Base-by-base conservation (phyloP, 495 filamentous ascomycete species). In the Echria macrotheca region DNA sequence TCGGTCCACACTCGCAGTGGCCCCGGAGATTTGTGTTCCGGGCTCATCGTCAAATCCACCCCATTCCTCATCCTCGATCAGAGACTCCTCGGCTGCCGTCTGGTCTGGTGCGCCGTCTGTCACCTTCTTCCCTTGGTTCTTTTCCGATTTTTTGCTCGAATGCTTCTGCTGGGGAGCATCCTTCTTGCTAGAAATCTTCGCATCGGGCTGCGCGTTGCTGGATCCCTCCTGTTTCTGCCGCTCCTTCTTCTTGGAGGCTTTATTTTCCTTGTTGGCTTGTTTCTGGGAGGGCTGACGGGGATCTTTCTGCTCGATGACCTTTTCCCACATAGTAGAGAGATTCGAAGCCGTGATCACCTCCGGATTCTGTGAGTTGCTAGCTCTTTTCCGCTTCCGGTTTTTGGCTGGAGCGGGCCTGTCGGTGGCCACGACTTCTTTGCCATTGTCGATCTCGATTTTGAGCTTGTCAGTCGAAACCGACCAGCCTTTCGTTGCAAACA, bases 401-500 rank as follows among this genome's bases (percentile, higher is more conserved):
- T 68, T 56, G 7, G 35, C 10, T 12, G 35, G 19, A 23, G 22
- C 28, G 11, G 23, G 56, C 31, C 1, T 12, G 38, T 57, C 61
- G 11, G 56, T 57, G 23, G 59, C 80, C 74, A 23, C 68, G 18
- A 23, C 18, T 5, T 17, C 28, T 6, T 12, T 33, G n/a, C 45
- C 45, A 21, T 38, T 38, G n/a, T 37, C 21, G 33, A 24, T 75
- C 69, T 96, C 89, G 18, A 78, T 65, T 66, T 85, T 87, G 42
- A 90, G 78, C 38, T 70, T 71, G 55, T 80, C 76, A 44, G 81
- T 75, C 51, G 87, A 76, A 21, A 96, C 72, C 17, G 86, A 85
- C 87, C 90, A 95, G 52, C 91, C 93, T 54, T 86, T 86, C 44
- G 96, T 91, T 4, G 90, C 81, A 64, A 98, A 98, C 93, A 98